Evolutionary conservation across 2,329 filamentous ascomycete species (phyloP).

Genomic region (Fusarium sp.): DNA sequence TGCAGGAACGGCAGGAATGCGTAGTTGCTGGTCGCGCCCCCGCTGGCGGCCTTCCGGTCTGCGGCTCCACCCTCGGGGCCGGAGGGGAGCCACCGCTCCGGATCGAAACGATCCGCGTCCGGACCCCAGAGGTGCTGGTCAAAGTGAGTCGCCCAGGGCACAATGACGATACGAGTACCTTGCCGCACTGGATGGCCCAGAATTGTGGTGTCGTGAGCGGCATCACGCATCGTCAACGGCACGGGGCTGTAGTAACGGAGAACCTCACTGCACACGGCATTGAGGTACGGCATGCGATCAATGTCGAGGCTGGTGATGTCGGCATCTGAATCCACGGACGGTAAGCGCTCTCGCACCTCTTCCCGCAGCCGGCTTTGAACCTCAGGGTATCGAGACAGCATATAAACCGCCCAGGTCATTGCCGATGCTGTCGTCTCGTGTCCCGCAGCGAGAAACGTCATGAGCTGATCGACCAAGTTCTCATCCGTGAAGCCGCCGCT

Average conservation of each 20-base stretch:
- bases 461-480: conserved; percentile 86
- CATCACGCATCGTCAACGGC: conserved; percentile 75
- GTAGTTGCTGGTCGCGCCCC: conserved; percentile 81
- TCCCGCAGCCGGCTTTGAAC: conserved; percentile 75
- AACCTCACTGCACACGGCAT: conserved; percentile 82
- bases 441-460: conserved; percentile 88
- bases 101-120: conserved; percentile 80
- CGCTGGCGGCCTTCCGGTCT: conserved; percentile 65
- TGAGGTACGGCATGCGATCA: conserved; percentile 81
- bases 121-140: conserved; percentile 78
- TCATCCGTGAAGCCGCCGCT: conserved; percentile 82
- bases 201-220: conserved; percentile 73
- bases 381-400: conserved; percentile 73
- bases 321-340: conserved; percentile 55
- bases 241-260: conserved; percentile 81
- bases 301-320: conserved; percentile 63
- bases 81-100: conserved; percentile 77
- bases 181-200: conserved; percentile 74
- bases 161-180: conserved; percentile 76
- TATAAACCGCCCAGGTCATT: conserved; percentile 80
- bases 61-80: conserved; percentile 50
- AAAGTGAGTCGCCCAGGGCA: conserved; percentile 76
- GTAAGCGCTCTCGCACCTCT: conserved; percentile 74
- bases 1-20: conserved; percentile 86
- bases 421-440: conserved; percentile 84